Conservation (phyloP, 345 rosid genomes). For the Moricandia moricandioides region DNA sequence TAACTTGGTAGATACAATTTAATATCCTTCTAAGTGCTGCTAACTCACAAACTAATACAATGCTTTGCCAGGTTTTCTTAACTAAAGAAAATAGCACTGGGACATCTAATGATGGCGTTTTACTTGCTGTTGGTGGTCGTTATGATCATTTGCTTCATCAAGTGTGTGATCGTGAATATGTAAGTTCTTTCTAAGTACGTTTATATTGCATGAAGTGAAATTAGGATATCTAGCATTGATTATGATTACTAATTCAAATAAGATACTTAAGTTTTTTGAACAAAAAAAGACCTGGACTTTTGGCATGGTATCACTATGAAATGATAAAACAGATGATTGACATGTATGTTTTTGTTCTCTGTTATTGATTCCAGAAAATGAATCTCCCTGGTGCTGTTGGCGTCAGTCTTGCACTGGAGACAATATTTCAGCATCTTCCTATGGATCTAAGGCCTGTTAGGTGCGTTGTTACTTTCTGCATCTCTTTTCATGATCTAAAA, state of each 20-base stretch:
- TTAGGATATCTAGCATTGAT: neutral
- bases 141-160: slow-evolving; percentile 82
- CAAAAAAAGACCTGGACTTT: neutral
- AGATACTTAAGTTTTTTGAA: neutral
- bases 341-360: neutral
- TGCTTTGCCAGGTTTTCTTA: slow-evolving; percentile 55
- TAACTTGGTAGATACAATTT: neutral
- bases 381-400: slow-evolving; percentile 93
- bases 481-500: slow-evolving; percentile 6
- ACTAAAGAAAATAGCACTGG: slow-evolving; percentile 66
- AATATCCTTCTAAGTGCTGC: neutral
- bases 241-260: slow-evolving; percentile 1
- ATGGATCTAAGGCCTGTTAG: slow-evolving; percentile 63
- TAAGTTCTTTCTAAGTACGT: slow-evolving; percentile 38
- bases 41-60: neutral
- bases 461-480: slow-evolving; percentile 37
- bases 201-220: slow-evolving; percentile 2
- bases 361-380: slow-evolving; percentile 53
- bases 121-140: slow-evolving; percentile 95
- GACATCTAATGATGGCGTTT: slow-evolving; percentile 62
- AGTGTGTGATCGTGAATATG: slow-evolving; percentile 61
- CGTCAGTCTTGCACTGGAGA: slow-evolving; percentile 80
- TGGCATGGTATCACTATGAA: neutral
- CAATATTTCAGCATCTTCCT: slow-evolving; percentile 65
- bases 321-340: too few relatives aligned